A percentile compares a stretch with the other conserved stretches of the same genome.
Evolutionary conservation across 2,329 filamentous ascomycete species (phyloP).

Genomic region (Mycosphaerella sp.): DNA sequence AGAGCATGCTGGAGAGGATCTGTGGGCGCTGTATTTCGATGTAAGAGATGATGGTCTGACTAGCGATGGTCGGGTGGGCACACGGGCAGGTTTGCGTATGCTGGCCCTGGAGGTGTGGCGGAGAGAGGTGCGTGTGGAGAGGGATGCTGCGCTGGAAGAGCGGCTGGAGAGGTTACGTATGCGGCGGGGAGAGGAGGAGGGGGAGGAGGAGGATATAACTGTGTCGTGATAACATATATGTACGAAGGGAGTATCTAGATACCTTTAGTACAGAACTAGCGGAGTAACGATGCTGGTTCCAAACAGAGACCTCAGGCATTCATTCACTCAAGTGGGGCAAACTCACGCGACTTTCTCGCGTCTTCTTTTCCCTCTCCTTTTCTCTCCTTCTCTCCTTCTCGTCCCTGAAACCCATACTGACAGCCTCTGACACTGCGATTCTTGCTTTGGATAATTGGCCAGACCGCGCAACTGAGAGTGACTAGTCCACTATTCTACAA

Average conservation of each 20-base stretch:
- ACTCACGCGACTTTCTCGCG: not conserved
- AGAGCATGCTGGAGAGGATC: constrained; percentile 32
- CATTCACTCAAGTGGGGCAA: not conserved
- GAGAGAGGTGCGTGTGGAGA: constrained; percentile 27
- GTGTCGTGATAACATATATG: constrained; percentile 16
- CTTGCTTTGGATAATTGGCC: too few species aligned
- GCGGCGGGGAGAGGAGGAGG: constrained; percentile 12
- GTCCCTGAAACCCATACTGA: too few species aligned
- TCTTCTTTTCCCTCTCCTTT: too few species aligned
- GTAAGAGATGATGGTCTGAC: constrained; percentile 42
- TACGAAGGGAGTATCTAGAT: too few species aligned
- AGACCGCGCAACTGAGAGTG: too few species aligned
- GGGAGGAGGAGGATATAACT: constrained; percentile 10
- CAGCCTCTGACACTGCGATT: too few species aligned
- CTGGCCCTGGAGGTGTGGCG: constrained; percentile 31
- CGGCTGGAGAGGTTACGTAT: constrained; percentile 25
- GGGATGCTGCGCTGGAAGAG: constrained; percentile 25
- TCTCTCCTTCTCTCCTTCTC: not conserved
- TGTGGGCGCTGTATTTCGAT: constrained; percentile 51
- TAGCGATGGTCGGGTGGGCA: constrained; percentile 24
- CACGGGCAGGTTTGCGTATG: constrained; percentile 27
- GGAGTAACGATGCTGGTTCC: not conserved
- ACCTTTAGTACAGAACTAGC: too few species aligned
- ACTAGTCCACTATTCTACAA: too few species aligned
- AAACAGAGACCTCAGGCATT: not conserved